Base-by-base conservation (phyloP, 805 yeast species). In the Limtongozyma cylindracea region DNA sequence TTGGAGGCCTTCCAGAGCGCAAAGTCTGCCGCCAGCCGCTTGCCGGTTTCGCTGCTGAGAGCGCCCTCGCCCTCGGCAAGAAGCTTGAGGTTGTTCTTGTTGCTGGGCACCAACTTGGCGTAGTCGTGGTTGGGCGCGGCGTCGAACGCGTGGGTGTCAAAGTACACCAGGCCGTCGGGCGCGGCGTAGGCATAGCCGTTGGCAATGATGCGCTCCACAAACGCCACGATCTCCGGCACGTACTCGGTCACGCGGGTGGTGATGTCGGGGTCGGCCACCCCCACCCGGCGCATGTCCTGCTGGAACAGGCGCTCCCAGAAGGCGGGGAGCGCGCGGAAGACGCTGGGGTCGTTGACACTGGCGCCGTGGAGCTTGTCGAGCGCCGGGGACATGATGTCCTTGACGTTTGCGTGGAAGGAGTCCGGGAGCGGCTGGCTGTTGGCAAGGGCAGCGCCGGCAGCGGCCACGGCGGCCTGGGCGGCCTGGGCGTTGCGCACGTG, bases 21-120 rank as follows among this genome's bases (percentile, higher is more conserved):
- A 47, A 88, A 88, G 44, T 88, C 98, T 12, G 76, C 72, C 3
- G 72, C 45, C 24, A 66, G 68, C 33, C 55, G 60, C 47, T 88
- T 84, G 19, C 53, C 53, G 17, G 25, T 19, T 8, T 56, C 46
- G 34, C 51, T 24, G 9, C 68, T 47, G 23, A 84, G 52, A 7
- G 91, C 69, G 15, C 98, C 98, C 46, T 88, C 98, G 26, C 94
- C 98, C 33, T 88, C 98, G 24, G 70, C 71, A 25, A 88, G 73
- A 27, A 88, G 61, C 20, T 67, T 80, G 41, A 66, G 45, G 32
- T 80, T 68, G 23, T 93, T 92, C 46, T 78, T 77, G 39, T 82
- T 88, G 96, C 96, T 84, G 11, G 98, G 98, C 49, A 88, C 96
- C 36, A 82, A 63, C 45, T 88, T 88, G 18, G 96, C 96, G 43